Conservation (phyloP, 2,329 filamentous ascomycete genomes). For the Nemania sp. region DNA sequence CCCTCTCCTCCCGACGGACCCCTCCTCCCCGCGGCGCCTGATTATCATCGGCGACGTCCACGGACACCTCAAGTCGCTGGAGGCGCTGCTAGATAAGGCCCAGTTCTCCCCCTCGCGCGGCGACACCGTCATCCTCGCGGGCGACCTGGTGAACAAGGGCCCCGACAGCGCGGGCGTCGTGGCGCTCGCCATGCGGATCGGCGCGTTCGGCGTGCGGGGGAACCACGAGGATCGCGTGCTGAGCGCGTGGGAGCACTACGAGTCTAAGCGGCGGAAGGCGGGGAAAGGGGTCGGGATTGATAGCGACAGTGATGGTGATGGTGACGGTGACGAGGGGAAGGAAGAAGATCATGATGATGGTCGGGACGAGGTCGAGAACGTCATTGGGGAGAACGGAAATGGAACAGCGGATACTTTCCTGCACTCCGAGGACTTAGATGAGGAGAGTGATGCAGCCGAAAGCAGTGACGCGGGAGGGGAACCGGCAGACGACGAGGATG, state of each 20-base stretch:
- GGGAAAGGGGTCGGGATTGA: background rate
- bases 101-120: constrained; percentile 58
- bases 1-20: constrained; percentile 39
- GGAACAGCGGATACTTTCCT: background rate
- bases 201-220: constrained; percentile 82
- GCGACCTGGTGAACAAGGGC: constrained; percentile 85
- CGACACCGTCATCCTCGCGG: constrained; percentile 78
- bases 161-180: constrained; percentile 81
- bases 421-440: background rate
- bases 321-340: background rate
- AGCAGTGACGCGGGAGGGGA: background rate
- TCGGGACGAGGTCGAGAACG: background rate
- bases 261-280: constrained; percentile 7
- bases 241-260: constrained; percentile 56
- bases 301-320: background rate
- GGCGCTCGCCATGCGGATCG: constrained; percentile 71
- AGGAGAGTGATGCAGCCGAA: background rate
- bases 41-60: constrained; percentile 92
- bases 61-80: constrained; percentile 74
- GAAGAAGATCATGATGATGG: too few species aligned
- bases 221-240: constrained; percentile 91
- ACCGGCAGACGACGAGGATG: background rate
- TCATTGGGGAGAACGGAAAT: background rate
- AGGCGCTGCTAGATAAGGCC: constrained; percentile 68
- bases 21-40: constrained; percentile 55